Conservation (phyloP, 768 basidiomycete species). For the Pisolithus orientalis region DNA sequence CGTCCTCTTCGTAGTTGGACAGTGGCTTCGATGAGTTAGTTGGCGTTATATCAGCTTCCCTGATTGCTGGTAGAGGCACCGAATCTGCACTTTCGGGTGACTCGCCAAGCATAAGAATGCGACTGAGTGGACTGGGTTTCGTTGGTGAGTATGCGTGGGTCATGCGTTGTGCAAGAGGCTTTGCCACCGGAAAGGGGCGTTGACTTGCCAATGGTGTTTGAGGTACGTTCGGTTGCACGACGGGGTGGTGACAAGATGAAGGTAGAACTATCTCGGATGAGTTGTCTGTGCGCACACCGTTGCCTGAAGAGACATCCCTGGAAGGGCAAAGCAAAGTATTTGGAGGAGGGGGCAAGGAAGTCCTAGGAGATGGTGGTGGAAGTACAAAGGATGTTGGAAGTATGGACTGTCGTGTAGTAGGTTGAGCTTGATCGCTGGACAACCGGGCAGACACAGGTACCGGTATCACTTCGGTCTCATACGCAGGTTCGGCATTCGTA, state of each 20-base stretch:
- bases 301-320: conserved; percentile 14
- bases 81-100: conserved; percentile 43
- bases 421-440: not conserved
- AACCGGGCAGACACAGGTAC: conserved; percentile 16
- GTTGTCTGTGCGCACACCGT: not conserved
- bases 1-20: conserved; percentile 27
- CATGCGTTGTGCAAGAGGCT: conserved; percentile 64
- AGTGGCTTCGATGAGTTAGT: conserved; percentile 18
- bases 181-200: conserved; percentile 63
- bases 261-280: not conserved
- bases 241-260: not conserved
- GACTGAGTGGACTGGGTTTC: conserved; percentile 74
- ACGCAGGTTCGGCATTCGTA: conserved; percentile 35
- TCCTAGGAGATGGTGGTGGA: conserved; percentile 69
- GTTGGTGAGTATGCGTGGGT: conserved; percentile 78
- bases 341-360: conserved; percentile 49
- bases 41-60: conserved; percentile 17
- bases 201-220: conserved; percentile 22
- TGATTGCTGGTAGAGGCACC: not conserved
- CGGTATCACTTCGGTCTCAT: conserved; percentile 48
- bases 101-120: conserved; percentile 66
- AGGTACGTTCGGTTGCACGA: not conserved
- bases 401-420: conserved; percentile 34
- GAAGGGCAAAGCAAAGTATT: conserved; percentile 31
- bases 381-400: conserved; percentile 70